Evolutionary conservation across 192 early-diverging fungal species (phyloP).

Genomic region (Gaertneriomyces semiglobifer): DNA sequence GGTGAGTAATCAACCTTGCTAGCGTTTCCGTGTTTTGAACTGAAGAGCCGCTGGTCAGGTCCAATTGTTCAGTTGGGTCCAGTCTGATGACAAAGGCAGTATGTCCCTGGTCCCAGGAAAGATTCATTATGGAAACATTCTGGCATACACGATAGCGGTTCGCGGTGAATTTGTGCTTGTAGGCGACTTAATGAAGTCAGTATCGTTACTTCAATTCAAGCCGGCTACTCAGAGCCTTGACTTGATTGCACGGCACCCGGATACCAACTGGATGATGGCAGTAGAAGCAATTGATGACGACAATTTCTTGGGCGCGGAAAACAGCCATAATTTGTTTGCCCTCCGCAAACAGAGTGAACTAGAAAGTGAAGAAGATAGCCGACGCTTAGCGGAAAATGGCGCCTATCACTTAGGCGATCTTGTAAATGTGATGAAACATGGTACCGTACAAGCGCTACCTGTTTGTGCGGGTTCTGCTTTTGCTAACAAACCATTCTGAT

Average conservation of each 20-base stretch:
- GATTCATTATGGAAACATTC: conserved; percentile 53
- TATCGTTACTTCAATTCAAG: conserved; percentile 56
- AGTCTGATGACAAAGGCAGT: neutral
- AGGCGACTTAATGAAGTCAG: conserved; percentile 82
- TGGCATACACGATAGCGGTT: conserved; percentile 55
- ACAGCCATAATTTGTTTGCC: conserved; percentile 57
- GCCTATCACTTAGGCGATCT: conserved; percentile 76
- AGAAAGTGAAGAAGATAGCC: conserved; percentile 48
- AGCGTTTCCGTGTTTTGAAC: conserved; percentile 2
- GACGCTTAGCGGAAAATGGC: conserved; percentile 57
- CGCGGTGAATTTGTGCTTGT: conserved; percentile 69
- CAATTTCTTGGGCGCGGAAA: conserved; percentile 60
- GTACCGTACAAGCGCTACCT: conserved; percentile 36
- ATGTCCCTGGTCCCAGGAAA: neutral
- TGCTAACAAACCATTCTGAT: neutral
- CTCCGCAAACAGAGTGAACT: conserved; percentile 51
- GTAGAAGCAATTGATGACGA: conserved; percentile 60
- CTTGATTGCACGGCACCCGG: conserved; percentile 59
- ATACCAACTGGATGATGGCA: conserved; percentile 62
- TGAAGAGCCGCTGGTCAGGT: conserved; percentile 16
- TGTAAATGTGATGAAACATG: conserved; percentile 74
- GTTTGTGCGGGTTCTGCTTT: neutral
- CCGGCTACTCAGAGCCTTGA: conserved; percentile 36
- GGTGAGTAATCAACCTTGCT: conserved; percentile 32
- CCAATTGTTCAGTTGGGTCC: conserved; percentile 24